Evolutionary conservation across 495 filamentous ascomycete genomes (phyloP), one percentile per base, ranked within the genome.

Genomic region (Penicillium fimorum): DNA sequence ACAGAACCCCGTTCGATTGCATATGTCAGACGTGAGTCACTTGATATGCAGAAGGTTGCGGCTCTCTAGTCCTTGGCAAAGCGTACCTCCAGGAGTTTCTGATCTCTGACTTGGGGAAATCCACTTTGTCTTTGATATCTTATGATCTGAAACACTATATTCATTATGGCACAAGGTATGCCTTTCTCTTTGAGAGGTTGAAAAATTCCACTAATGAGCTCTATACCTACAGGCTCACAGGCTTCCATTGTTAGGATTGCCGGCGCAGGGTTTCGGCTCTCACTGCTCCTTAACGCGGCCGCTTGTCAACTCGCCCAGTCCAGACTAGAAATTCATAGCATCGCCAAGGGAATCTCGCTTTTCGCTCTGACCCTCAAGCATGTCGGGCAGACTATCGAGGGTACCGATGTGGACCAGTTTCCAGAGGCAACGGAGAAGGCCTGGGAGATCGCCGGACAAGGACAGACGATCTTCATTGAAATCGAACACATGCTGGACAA

Each of bases 321-420:
- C 4, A 68, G 71, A n/a, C 58, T 72, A 17, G 74, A 79, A 37
- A 76, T 79, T 22, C 74, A 77, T 52, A 75, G 66, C 37, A 77
- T 79, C 33, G 72, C 76, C n/a, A 78, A 72, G 58, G 68, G 67
- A 15, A 70, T 79, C 32, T 70, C 76, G 4, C 69, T 77, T 17
- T 79, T 78, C 45, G 68, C 76, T 15, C 59, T 74, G 47, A 75
- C 68, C 32, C 65, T 79, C 32, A 79, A 79, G 53, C 69, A 76
- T 55, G 61, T 72, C 5, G 71, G 66, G 12, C 65, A 69, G 42
- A 67, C 60, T 12, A 57, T 79, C 24, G 61, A 76, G 35, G 62
- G 60, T 3, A 55, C 63, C 9, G 62, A 63, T 13, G 50, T 69
- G 5, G 58, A 69, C 15, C 62, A 63, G 5, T 68, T 73, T 3